Evolutionary conservation across 2,329 filamentous ascomycete genomes (phyloP), one percentile per base, ranked within the genome.

Genomic region (Sporothrix pallida): DNA sequence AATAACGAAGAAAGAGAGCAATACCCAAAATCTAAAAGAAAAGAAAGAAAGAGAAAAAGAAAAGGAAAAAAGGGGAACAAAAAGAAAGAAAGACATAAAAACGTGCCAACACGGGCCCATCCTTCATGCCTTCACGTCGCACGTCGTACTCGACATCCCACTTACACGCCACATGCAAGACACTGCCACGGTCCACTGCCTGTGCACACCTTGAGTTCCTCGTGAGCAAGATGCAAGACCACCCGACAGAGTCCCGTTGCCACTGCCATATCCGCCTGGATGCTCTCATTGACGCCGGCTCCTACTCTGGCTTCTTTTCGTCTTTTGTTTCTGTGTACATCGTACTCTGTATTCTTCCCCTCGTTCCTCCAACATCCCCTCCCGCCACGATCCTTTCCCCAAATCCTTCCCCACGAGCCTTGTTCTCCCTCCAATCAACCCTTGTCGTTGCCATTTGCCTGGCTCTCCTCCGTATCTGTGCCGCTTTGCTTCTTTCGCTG

Each of bases 101-200:
- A 63, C 31, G 26, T 60, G 54, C 56, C 56, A 44, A 63, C 8
- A 63, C n/a, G 42, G 20, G 8, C 31, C 3, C 37, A 63, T 37
- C 56, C 26, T 37, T 13, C 0, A 20, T n/a, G 20, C 20, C 60
- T 13, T 37, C 23, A 20, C 52, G 12, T 37, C 23, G 26, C 10
- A 26, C 20, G 62, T 50, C 26, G 44, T 44, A 31, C 62, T 48
- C 62, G 17, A 23, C n/a, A 26, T 48, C 37, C 60, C 37, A 26
- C 62, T 48, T 67, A 67, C 62, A 67, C 62, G 62, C 44, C 44
- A 50, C 44, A 67, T 50, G 62, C 62, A 67, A 67, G 42, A 67
- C 62, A 67, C 62, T 44, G 42, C 62, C 42, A 42, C 26, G 20
- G 10, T 13, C 42, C 62, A 48, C 60, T 44, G 60, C 60, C 60